These are phyloP conservation scores for Trichoderma atrobrunneum DNA, from an alignment of 2,329 filamentous ascomycete genomes.

Conservation along the genomic window DNA sequence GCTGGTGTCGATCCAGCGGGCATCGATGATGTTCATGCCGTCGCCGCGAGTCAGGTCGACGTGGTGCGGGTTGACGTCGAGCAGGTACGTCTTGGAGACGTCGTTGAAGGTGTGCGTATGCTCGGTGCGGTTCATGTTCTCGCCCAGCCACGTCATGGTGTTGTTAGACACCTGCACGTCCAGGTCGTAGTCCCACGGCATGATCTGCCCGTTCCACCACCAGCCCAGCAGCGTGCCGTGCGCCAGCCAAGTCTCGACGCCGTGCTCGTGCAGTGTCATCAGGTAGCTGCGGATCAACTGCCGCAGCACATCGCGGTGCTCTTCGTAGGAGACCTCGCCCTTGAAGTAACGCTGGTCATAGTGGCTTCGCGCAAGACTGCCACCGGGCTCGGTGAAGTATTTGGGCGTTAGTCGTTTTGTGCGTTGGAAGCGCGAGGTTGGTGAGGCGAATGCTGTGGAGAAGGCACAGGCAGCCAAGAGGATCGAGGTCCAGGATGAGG, in stretches of 20 bases:
- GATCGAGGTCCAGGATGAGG: conserved; percentile 14
- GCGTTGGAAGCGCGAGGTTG: background rate
- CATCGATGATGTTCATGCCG: conserved; percentile 78
- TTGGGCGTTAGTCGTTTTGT: conserved; percentile 37
- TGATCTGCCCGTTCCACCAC: conserved; percentile 81
- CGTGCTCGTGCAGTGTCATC: conserved; percentile 58
- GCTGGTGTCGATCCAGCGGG: conserved; percentile 72
- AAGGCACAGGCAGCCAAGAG: background rate
- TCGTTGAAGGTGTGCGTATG: conserved; percentile 48
- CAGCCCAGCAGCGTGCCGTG: conserved; percentile 81
- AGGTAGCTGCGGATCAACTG: conserved; percentile 75
- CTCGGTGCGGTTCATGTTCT: conserved; percentile 66
- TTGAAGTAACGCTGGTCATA: conserved; percentile 73
- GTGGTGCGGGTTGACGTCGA: conserved; percentile 75
- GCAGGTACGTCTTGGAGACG: conserved; percentile 56
- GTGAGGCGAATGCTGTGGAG: conserved; percentile 3
- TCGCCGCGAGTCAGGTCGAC: conserved; percentile 59
- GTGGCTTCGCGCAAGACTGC: conserved; percentile 60
- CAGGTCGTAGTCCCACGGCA: conserved; percentile 83
- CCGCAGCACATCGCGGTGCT: conserved; percentile 62
- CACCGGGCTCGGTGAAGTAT: conserved; percentile 66
- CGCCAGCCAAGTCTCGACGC: conserved; percentile 80
- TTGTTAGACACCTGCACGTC: conserved; percentile 73
- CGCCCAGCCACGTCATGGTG: conserved; percentile 64
- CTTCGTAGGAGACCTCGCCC: conserved; percentile 60